Base-by-base conservation (phyloP, 2,329 filamentous ascomycete genomes). In the Nothopassalora personata region DNA sequence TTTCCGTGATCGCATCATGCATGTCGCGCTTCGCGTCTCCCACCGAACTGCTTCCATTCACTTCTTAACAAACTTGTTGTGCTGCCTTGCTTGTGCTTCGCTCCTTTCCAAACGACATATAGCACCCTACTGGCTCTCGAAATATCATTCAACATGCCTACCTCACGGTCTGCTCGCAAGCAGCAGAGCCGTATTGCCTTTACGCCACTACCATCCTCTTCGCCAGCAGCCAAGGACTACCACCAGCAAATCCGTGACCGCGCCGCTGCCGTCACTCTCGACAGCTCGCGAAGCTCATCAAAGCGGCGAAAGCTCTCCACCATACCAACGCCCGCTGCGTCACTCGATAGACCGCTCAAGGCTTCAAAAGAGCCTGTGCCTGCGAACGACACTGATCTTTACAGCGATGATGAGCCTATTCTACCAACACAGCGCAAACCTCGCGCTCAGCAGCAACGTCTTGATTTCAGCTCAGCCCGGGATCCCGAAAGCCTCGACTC, bases 101-200 rank as follows among this genome's bases (percentile, higher is more conserved):
- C 39, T 43, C 39, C 39, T 43, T 43, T 43, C 8, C 4, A n/a
- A 18, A n/a, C 46, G 46, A 49, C 46, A 49, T 49, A 19, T 49
- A 18, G 5, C 28, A 30, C 19, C 11, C 7, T 34, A 51, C 30
- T 51, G 30, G 49, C 49, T 34, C 13, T 49, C 23, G 28, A 49
- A 9, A 11, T 49, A 10, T 9, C 28, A 49, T 4, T 9, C 46
- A 34, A 31, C 27, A 62, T 62, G 60, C 39, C 54, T 39, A 50
- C 58, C n/a, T 56, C 56, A 28, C 63, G 58, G 31, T 60, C 59
- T 11, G 50, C 60, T 31, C 64, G 67, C 45, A 71, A 71, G 60
- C 72, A 71, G 60, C 72, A 80, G 61, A 72, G 73, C 7, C 75
- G 75, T 28, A 68, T 80, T 19, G 71, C 68, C 52, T 80, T 80